phyloP scores from a whole-genome alignment of 2,329 filamentous ascomycete genomes.

The Colletotrichum limetticola region DNA sequence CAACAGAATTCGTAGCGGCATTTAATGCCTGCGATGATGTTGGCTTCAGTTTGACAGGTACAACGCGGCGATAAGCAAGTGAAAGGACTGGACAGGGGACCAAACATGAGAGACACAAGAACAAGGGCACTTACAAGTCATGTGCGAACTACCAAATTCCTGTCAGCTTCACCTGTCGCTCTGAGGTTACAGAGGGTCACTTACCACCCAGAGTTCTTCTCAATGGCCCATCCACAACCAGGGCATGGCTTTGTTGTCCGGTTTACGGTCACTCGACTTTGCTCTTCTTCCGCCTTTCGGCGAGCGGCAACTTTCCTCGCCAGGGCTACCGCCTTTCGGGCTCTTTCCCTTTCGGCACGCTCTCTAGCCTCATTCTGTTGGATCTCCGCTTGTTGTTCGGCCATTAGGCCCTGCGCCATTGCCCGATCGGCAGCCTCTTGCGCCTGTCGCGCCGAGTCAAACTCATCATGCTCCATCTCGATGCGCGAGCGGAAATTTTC shows the following conservation, averaged over 20 bases:
- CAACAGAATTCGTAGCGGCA: conserved; percentile 50
- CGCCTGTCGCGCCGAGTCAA: conserved; percentile 55
- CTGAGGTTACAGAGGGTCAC: conserved; percentile 24
- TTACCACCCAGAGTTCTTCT: conserved; percentile 55
- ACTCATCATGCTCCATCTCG: conserved; percentile 54
- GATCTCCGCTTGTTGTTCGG: conserved; percentile 43
- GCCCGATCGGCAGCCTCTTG: conserved; percentile 57
- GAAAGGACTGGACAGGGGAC: not conserved
- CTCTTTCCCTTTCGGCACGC: conserved; percentile 39
- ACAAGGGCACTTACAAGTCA: conserved; percentile 50
- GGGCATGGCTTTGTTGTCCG: conserved; percentile 51
- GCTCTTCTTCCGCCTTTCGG: conserved; percentile 47
- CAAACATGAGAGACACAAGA: not conserved
- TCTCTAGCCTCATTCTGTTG: conserved; percentile 38
- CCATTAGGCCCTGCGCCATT: conserved; percentile 46
- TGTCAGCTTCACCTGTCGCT: conserved; percentile 36
- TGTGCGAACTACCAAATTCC: conserved; percentile 46
- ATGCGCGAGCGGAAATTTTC: conserved; percentile 50
- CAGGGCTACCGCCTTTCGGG: conserved; percentile 40
- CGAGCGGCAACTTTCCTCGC: conserved; percentile 33
- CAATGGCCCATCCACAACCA: conserved; percentile 49
- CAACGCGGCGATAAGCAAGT: not conserved
- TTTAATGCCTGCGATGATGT: conserved; percentile 43
- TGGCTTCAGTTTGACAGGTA: conserved; percentile 2
- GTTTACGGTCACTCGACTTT: conserved; percentile 42